A percentile compares a stretch with the other conserved stretches of the same genome.
Conservation (phyloP, 2,329 filamentous ascomycete genomes). For the Pseudofabraea citricarpa region DNA sequence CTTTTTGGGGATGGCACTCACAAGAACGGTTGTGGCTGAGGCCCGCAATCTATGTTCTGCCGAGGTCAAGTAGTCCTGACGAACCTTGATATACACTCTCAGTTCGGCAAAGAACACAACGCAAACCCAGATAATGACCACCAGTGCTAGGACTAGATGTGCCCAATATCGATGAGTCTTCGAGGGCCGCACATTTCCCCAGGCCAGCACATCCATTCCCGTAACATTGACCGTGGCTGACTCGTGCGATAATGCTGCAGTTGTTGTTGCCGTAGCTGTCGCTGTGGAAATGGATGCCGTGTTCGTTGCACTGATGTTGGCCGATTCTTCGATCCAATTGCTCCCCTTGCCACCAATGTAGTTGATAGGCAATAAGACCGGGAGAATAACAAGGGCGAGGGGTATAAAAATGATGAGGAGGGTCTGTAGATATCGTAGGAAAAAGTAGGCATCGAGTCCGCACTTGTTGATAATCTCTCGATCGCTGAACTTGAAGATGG, state of each 20-base stretch:
- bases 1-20: constrained; percentile 83
- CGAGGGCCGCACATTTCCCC: constrained; percentile 72
- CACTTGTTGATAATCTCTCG: constrained; percentile 91
- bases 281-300: not conserved
- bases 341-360: constrained; percentile 60
- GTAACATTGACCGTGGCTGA: constrained; percentile 22
- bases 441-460: constrained; percentile 95
- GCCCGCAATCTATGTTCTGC: constrained; percentile 90
- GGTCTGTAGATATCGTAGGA: constrained; percentile 82
- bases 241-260: constrained; percentile 5
- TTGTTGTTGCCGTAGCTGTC: constrained; percentile 13
- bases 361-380: constrained; percentile 84
- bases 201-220: constrained; percentile 78
- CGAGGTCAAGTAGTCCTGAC: constrained; percentile 90
- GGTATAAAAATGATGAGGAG: constrained; percentile 90
- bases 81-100: constrained; percentile 82
- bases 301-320: constrained; percentile 29
- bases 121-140: constrained; percentile 79
- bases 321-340: constrained; percentile 29
- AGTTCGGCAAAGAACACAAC: constrained; percentile 84
- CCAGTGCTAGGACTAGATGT: constrained; percentile 74
- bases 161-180: constrained; percentile 74
- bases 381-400: constrained; percentile 71
- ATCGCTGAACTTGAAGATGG: constrained; percentile 64
- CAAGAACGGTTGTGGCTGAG: constrained; percentile 91